phyloP scores from a whole-genome alignment of 2,329 filamentous ascomycete species.

The Talaromyces sp. region DNA sequence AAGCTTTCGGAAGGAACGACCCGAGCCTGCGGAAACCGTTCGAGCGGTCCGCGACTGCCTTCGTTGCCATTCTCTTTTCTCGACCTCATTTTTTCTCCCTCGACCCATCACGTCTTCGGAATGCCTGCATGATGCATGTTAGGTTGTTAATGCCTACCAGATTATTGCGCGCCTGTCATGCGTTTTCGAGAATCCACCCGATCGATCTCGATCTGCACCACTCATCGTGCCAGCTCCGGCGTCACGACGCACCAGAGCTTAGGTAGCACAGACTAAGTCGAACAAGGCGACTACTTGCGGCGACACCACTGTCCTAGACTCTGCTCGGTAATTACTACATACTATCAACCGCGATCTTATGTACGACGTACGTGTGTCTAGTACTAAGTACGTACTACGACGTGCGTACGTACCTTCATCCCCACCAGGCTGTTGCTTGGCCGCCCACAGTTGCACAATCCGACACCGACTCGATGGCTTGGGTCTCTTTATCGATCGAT shows the following conservation, averaged over 20 bases:
- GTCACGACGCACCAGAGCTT: not conserved
- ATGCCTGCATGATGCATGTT: not conserved
- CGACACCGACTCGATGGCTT: not conserved
- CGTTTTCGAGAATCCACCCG: not conserved
- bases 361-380: not conserved
- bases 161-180: not conserved
- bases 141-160: not conserved
- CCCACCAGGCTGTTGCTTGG: slow-evolving; percentile 5
- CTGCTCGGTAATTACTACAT: not conserved
- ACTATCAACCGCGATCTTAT: not conserved
- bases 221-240: not conserved
- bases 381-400: not conserved
- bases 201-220: not conserved
- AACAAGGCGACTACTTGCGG: not conserved
- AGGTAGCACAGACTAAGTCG: not conserved
- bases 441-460: not conserved
- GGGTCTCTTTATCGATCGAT: not conserved
- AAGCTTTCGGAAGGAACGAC: slow-evolving; percentile 10
- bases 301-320: not conserved
- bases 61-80: not conserved
- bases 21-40: not conserved
- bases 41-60: not conserved
- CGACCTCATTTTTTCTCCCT: not conserved
- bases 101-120: not conserved
- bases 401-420: not conserved